phyloP scores from a whole-genome alignment of 805 yeast species.

The Myxozyma geophila region DNA sequence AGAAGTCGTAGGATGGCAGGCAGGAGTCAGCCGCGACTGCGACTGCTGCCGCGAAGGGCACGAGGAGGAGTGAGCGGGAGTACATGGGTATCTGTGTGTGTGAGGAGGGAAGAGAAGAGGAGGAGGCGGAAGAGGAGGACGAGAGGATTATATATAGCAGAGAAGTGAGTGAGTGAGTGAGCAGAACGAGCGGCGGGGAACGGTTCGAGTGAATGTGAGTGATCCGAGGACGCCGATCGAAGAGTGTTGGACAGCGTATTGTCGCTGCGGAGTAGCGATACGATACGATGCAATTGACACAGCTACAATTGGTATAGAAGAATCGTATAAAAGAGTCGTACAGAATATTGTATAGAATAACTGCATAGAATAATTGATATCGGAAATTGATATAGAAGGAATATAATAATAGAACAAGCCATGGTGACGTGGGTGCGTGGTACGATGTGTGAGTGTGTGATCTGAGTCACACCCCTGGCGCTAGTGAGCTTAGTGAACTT shows the following conservation, averaged over 20 bases:
- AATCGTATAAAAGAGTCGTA: no score
- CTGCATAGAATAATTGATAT: no score
- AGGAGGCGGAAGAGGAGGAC: background rate
- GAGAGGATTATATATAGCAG: background rate
- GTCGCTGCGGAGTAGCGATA: no score
- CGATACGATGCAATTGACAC: no score
- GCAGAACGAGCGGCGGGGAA: background rate
- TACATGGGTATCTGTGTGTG: background rate
- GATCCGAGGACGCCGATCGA: no score
- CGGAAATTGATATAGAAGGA: no score
- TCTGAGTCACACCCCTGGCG: background rate
- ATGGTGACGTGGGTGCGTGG: background rate
- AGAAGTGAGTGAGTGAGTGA: background rate
- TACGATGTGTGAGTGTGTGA: background rate
- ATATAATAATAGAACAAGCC: no score
- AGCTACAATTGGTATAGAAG: no score
- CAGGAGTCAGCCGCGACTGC: conserved; percentile 23
- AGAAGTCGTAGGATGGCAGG: conserved; percentile 24
- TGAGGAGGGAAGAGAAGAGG: background rate
- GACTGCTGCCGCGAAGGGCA: conserved; percentile 16
- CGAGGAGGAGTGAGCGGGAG: conserved; percentile 16
- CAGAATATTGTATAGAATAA: no score
- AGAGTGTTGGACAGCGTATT: no score
- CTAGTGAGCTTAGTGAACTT: background rate
- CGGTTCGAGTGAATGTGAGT: background rate